phyloP scores from a whole-genome alignment of 2,329 filamentous ascomycete species.

The Aspergillus sp. region DNA sequence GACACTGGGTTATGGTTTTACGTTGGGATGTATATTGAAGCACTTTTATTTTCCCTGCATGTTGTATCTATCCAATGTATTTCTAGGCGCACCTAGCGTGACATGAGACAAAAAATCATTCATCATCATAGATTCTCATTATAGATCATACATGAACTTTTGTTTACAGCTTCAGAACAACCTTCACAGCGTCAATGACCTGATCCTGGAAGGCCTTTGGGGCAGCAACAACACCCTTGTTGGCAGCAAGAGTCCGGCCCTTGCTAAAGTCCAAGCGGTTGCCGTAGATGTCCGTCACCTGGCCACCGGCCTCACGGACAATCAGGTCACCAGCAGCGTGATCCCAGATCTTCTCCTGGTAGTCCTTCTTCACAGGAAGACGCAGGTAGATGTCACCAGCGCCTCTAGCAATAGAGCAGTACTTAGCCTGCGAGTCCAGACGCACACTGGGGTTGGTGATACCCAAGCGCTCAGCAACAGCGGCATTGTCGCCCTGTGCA shows the following conservation, averaged over 20 bases:
- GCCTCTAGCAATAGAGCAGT: constrained; percentile 87
- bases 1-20: background rate
- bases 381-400: constrained; percentile 92
- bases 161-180: constrained; percentile 56
- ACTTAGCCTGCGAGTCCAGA: constrained; percentile 98
- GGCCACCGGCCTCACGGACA: constrained; percentile 85
- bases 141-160: constrained; percentile 8
- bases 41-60: constrained; percentile 12
- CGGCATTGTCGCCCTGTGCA: constrained; percentile 76
- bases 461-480: constrained; percentile 75
- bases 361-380: constrained; percentile 74
- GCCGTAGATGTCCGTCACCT: constrained; percentile 83
- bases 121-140: constrained; percentile 5
- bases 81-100: constrained; percentile 27
- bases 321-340: constrained; percentile 93
- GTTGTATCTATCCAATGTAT: constrained; percentile 30
- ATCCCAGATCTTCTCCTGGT: constrained; percentile 99
- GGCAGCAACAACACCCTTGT: constrained; percentile 91
- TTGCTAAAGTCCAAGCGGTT: constrained; percentile 78
- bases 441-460: constrained; percentile 85
- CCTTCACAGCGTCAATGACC: constrained; percentile 75
- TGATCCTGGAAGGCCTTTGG: constrained; percentile 66
- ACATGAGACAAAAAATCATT: constrained; percentile 7
- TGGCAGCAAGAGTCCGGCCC: constrained; percentile 77
- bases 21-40: constrained; percentile 1